Conservation (phyloP, 352 stramenopile species). For the Thraustochytrium sp. region DNA sequence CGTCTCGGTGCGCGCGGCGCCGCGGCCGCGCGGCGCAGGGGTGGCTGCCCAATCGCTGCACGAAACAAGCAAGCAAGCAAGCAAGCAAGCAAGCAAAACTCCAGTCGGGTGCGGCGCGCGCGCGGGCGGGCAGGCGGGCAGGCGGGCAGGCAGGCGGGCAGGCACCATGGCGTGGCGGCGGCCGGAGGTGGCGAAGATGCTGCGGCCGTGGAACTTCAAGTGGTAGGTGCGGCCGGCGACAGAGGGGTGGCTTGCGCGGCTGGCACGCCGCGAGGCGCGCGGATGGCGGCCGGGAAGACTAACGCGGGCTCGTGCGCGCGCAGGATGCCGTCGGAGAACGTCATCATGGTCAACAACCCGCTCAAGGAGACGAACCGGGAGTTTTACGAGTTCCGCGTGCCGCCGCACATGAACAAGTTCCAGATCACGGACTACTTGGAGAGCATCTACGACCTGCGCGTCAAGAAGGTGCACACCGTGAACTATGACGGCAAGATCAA, state of each 20-base stretch:
- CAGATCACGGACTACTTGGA: slow-evolving; percentile 81
- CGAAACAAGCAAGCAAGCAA: neutral
- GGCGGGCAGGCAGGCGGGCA: too few relatives aligned
- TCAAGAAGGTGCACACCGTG: slow-evolving; percentile 76
- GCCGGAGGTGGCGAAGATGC: neutral
- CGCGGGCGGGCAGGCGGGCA: too few relatives aligned
- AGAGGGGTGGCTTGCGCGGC: too few relatives aligned
- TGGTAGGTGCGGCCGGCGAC: too few relatives aligned
- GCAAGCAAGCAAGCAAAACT: neutral
- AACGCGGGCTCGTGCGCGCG: neutral
- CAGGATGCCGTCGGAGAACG: slow-evolving; percentile 22
- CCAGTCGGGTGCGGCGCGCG: too few relatives aligned
- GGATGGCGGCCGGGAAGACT: too few relatives aligned
- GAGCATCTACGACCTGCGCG: slow-evolving; percentile 70
- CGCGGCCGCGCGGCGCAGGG: too few relatives aligned
- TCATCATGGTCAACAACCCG: slow-evolving; percentile 15
- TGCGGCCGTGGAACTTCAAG: slow-evolving; percentile 3
- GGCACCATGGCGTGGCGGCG: neutral
- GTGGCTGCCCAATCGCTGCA: too few relatives aligned
- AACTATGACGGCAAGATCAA: slow-evolving; percentile 58
- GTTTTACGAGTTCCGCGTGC: slow-evolving; percentile 65
- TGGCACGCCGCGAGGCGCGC: too few relatives aligned
- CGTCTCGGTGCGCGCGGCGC: neutral
- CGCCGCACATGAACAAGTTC: slow-evolving; percentile 78
- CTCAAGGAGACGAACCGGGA: neutral